Conservation (phyloP, 106 monocot species). For the Phalaenopsis equestris region DNA sequence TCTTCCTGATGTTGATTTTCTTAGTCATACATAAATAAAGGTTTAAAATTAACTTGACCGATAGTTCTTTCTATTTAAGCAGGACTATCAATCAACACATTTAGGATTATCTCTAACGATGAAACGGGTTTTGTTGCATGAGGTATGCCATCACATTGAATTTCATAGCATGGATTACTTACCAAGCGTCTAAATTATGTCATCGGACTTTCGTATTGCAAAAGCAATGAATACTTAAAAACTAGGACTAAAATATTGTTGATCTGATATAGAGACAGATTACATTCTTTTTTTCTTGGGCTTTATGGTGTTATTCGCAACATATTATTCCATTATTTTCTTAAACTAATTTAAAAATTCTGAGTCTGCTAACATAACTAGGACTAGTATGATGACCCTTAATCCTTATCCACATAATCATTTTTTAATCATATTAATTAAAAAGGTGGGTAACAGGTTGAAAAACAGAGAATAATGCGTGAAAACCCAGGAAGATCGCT, state of each 20-base stretch:
- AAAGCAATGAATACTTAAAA: background rate
- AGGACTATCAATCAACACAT: slow-evolving; percentile 63
- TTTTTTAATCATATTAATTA: background rate
- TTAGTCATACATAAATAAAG: background rate
- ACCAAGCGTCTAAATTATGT: background rate
- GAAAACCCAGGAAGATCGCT: slow-evolving; percentile 37
- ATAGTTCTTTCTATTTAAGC: slow-evolving; percentile 5
- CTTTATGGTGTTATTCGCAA: background rate
- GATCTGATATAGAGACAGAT: background rate
- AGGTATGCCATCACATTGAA: slow-evolving; percentile 36
- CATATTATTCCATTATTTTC: background rate
- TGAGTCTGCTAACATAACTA: background rate
- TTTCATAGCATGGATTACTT: background rate
- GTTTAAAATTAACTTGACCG: background rate
- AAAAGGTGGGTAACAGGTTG: slow-evolving; percentile 32
- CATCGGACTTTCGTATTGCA: background rate
- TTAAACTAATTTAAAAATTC: background rate
- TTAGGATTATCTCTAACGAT: slow-evolving; percentile 47
- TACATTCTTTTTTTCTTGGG: background rate
- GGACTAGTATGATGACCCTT: background rate
- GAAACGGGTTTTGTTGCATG: slow-evolving; percentile 84
- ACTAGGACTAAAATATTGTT: background rate
- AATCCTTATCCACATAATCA: background rate
- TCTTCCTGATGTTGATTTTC: background rate
- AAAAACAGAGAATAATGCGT: slow-evolving; percentile 60